Conservation (phyloP, 441 rosid genomes). For the Francoa sonchifolia region DNA sequence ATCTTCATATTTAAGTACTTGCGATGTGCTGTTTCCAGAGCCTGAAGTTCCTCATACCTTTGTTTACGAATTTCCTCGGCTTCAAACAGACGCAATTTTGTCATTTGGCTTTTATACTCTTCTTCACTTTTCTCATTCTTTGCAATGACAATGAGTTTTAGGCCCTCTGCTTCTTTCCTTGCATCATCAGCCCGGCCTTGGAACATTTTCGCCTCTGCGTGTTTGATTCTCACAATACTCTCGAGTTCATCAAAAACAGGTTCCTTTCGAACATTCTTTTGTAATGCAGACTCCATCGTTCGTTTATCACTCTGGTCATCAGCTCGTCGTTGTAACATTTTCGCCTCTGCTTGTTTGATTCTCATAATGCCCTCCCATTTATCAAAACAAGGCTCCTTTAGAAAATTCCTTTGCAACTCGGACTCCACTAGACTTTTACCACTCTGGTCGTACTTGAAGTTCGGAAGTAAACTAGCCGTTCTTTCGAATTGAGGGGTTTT, state of each 20-base stretch:
- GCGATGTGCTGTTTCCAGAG: slow-evolving; percentile 45
- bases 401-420: slow-evolving; percentile 30
- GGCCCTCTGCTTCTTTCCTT: slow-evolving; percentile 74
- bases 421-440: slow-evolving; percentile 36
- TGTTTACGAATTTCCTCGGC: slow-evolving; percentile 53
- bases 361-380: slow-evolving; percentile 81
- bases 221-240: slow-evolving; percentile 76
- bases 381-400: slow-evolving; percentile 56
- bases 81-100: slow-evolving; percentile 52
- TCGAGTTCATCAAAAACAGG: slow-evolving; percentile 76
- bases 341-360: slow-evolving; percentile 82
- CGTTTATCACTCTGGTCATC: slow-evolving; percentile 49
- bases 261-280: slow-evolving; percentile 36
- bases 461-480: slow-evolving; percentile 39
- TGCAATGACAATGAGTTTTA: slow-evolving; percentile 65
- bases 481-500: slow-evolving; percentile 48
- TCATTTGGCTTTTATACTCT: slow-evolving; percentile 44
- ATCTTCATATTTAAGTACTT: slow-evolving; percentile 51
- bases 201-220: slow-evolving; percentile 87
- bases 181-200: slow-evolving; percentile 84
- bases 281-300: slow-evolving; percentile 29
- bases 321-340: slow-evolving; percentile 78
- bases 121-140: slow-evolving; percentile 74
- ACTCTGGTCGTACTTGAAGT: slow-evolving; percentile 34
- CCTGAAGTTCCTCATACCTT: slow-evolving; percentile 52